Evolutionary conservation across 1,139 yeast species (phyloP).

Genomic region (Kodamaea suecica): DNA sequence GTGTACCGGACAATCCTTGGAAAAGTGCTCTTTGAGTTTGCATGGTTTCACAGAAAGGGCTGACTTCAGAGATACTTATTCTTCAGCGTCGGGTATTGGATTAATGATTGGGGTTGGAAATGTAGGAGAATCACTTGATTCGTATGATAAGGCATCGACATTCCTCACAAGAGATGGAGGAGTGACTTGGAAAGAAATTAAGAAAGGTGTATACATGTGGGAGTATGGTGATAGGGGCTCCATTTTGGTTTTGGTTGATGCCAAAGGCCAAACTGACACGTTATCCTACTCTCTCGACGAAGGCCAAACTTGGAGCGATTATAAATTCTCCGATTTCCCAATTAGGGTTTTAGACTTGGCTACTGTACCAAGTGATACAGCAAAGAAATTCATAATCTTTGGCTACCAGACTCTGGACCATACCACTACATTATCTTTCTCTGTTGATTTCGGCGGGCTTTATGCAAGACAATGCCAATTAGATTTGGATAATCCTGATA

Average conservation of each 20-base stretch:
- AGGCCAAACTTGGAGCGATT: slow-evolving; percentile 74
- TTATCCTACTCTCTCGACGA: slow-evolving; percentile 71
- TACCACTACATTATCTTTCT: slow-evolving; percentile 31
- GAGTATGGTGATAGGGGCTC: slow-evolving; percentile 96
- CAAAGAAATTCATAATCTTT: slow-evolving; percentile 59
- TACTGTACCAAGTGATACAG: slow-evolving; percentile 88
- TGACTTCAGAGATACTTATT: slow-evolving; percentile 79
- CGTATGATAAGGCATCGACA: slow-evolving; percentile 57
- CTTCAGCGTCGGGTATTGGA: slow-evolving; percentile 89
- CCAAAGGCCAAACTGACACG: slow-evolving; percentile 53
- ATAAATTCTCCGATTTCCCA: slow-evolving; percentile 55
- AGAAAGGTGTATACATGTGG: slow-evolving; percentile 80
- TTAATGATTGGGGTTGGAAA: slow-evolving; percentile 85
- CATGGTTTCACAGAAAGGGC: slow-evolving; percentile 90
- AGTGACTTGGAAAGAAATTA: slow-evolving; percentile 76
- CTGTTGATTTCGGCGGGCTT: slow-evolving; percentile 70
- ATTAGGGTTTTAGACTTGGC: slow-evolving; percentile 69
- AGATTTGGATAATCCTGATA: slow-evolving; percentile 54
- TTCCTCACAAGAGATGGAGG: slow-evolving; percentile 89
- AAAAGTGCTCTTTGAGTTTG: slow-evolving; percentile 73
- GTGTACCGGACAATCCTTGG: slow-evolving; percentile 51
- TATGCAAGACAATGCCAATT: slow-evolving; percentile 68
- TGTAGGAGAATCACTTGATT: slow-evolving; percentile 64
- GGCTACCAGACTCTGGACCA: slow-evolving; percentile 17
- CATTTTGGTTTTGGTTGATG: slow-evolving; percentile 67